phyloP scores from a whole-genome alignment of 306 rosid species.

The Malus fusca region DNA sequence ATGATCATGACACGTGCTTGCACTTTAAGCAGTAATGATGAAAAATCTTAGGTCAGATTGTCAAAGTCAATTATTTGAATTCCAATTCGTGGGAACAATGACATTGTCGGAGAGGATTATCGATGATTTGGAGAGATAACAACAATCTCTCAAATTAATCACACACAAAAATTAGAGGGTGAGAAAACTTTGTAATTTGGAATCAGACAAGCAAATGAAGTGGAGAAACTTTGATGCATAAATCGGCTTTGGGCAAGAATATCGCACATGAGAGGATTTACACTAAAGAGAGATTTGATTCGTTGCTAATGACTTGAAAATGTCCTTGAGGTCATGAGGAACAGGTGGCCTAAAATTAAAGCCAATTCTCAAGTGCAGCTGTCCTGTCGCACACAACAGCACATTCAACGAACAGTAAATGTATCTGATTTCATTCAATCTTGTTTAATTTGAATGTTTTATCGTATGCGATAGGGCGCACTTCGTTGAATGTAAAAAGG shows the following conservation, averaged over 20 bases:
- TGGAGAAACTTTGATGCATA: not conserved
- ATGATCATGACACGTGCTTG: not conserved
- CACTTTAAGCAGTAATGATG: not conserved
- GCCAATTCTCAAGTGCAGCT: not conserved
- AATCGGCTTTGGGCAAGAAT: not conserved
- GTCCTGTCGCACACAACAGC: not conserved
- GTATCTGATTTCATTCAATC: no score
- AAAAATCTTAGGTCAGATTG: not conserved
- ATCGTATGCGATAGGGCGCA: not conserved
- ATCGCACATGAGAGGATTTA: not conserved
- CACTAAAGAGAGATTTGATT: slow-evolving; percentile 8
- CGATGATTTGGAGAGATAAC: not conserved
- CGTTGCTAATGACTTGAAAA: not conserved
- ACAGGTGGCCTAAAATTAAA: not conserved
- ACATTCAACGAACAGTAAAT: no score
- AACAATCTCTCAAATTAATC: not conserved
- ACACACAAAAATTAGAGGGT: not conserved
- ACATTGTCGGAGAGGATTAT: not conserved
- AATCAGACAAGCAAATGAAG: slow-evolving; percentile 5
- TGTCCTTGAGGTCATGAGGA: not conserved
- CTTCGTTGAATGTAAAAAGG: not conserved
- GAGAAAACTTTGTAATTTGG: not conserved
- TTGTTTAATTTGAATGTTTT: no score
- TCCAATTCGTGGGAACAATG: not conserved
- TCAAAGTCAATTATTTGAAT: not conserved